phyloP scores from a whole-genome alignment of 352 stramenopile species.

The Elongisporangium anandrum region DNA sequence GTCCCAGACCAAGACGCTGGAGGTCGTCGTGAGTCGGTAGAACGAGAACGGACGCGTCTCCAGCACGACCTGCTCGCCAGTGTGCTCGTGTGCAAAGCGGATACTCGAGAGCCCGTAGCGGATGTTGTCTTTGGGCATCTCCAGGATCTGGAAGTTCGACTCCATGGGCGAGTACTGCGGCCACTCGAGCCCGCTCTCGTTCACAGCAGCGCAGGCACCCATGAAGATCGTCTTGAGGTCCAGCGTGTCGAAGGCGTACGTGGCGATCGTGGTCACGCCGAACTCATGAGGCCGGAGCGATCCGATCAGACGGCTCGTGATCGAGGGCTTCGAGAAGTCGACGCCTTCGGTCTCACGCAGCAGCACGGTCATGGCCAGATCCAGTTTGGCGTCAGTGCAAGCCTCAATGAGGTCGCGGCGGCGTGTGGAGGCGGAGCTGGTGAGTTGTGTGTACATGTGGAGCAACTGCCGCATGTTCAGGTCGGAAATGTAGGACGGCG shows the following conservation, averaged over 20 bases:
- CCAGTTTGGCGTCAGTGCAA: conserved; percentile 20
- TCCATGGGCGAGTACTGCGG: conserved; percentile 18
- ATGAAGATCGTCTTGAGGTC: conserved; percentile 20
- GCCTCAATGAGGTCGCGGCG: conserved; percentile 1
- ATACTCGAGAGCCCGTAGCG: conserved; percentile 19
- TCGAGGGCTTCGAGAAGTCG: conserved; percentile 10
- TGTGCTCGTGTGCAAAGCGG: conserved; percentile 18
- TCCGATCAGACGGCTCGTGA: conserved; percentile 15
- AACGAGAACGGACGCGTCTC: conserved; percentile 24
- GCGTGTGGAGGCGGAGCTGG: background rate
- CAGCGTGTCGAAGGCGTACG: conserved; percentile 20
- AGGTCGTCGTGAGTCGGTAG: conserved; percentile 14
- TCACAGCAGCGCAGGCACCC: conserved; percentile 14
- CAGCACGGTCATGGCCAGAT: conserved; percentile 22
- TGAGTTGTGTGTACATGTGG: conserved; percentile 18
- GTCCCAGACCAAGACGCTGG: conserved; percentile 26
- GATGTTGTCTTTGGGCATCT: conserved; percentile 19
- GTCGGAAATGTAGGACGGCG: conserved; percentile 17
- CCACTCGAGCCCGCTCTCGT: conserved; percentile 21
- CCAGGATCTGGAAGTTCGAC: conserved; percentile 11
- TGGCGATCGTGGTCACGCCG: conserved; percentile 25
- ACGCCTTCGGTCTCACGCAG: conserved; percentile 16
- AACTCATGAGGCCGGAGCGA: conserved; percentile 16
- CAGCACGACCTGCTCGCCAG: conserved; percentile 15
- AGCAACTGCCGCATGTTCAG: conserved; percentile 25